Evolutionary conservation across 1,284 basidiomycete genomes (phyloP), one percentile per base, ranked within the genome.

Genomic region (Cerrena zonata): DNA sequence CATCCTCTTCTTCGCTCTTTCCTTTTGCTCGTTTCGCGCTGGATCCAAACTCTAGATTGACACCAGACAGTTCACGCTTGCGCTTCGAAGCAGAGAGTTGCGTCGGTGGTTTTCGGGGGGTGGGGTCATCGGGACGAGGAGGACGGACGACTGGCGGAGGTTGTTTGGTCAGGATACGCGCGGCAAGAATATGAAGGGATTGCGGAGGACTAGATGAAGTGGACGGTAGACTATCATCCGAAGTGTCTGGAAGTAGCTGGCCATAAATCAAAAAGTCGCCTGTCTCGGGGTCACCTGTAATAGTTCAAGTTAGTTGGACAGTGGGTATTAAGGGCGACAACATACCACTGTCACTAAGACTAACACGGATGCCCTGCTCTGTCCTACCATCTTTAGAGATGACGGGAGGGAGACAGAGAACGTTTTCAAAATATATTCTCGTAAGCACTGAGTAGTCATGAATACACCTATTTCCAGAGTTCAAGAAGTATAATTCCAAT

Each of bases 51-150:
- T 56, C 47, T 42, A 59, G 48, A 18, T 44, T 47, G 21, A 56
- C 30, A 26, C 50, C 54, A 42, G 39, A 63, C 24, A 41, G 54
- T 56, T 47, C 64, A 61, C 60, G 64, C 58, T 57, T 59, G 24
- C 44, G 24, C 52, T 18, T 50, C 53, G 39, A 61, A 7, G 30
- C 15, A 70, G 50, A 61, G 58, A 53, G 63, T 18, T 59, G 58
- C 15, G 59, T 53, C 2, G 82, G 82, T 0, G 84, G 83, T 38
- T 75, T 72, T 18, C 87, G 83, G 5, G 86, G 86, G 1, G 80
- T 86, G 0, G 84, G 86, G 54, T 89, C 87, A 56, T 89, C 86
- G 0, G 87, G 86, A 25, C 87, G 74, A 2, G 86, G 86, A 1
- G 73, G 62, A 18, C 80, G 75, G 12, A 12, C 15, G 27, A 60